Conservation (phyloP, 2,329 filamentous ascomycete genomes). For the Didymella pomorum region DNA sequence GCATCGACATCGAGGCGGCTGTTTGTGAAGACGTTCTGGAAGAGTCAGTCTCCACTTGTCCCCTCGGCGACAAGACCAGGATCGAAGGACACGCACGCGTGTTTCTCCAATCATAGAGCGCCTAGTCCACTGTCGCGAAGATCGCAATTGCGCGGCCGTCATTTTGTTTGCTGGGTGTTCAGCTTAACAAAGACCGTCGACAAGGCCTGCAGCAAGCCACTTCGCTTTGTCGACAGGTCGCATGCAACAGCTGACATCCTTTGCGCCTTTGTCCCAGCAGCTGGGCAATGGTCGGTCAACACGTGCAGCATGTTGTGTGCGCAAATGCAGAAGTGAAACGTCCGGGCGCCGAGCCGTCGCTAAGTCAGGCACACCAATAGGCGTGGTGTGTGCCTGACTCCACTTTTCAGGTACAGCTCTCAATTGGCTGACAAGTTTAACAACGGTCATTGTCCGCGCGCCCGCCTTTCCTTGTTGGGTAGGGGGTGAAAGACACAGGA, state of each 20-base stretch:
- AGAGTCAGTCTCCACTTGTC: slow-evolving; percentile 27
- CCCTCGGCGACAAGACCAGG: slow-evolving; percentile 33
- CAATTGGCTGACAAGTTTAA: slow-evolving; percentile 40
- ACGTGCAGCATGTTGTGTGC: slow-evolving; percentile 28
- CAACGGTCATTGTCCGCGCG: slow-evolving; percentile 31
- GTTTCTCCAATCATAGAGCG: slow-evolving; percentile 26
- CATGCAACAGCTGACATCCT: slow-evolving; percentile 23
- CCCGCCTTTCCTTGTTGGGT: slow-evolving; percentile 24
- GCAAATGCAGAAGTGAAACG: slow-evolving; percentile 23
- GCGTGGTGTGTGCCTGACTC: slow-evolving; percentile 1
- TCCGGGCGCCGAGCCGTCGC: slow-evolving; percentile 30
- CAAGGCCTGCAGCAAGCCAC: slow-evolving; percentile 10
- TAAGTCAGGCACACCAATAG: slow-evolving; percentile 47
- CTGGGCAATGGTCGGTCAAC: slow-evolving; percentile 30
- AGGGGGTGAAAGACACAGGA: slow-evolving; percentile 25
- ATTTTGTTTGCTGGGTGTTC: slow-evolving; percentile 19
- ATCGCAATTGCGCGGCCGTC: slow-evolving; percentile 44
- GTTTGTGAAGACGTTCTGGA: slow-evolving; percentile 35
- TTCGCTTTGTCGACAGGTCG: slow-evolving; percentile 3
- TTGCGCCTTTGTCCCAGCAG: slow-evolving; percentile 21
- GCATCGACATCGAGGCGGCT: slow-evolving; percentile 26
- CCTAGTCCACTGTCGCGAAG: slow-evolving; percentile 31
- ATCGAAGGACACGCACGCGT: slow-evolving; percentile 27
- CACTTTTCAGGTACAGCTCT: slow-evolving; percentile 29
- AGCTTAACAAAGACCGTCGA: slow-evolving; percentile 7